These are phyloP conservation scores for Alloteropsis angusta DNA, from an alignment of 202 grass and related monocot species.

Conservation along the genomic window DNA sequence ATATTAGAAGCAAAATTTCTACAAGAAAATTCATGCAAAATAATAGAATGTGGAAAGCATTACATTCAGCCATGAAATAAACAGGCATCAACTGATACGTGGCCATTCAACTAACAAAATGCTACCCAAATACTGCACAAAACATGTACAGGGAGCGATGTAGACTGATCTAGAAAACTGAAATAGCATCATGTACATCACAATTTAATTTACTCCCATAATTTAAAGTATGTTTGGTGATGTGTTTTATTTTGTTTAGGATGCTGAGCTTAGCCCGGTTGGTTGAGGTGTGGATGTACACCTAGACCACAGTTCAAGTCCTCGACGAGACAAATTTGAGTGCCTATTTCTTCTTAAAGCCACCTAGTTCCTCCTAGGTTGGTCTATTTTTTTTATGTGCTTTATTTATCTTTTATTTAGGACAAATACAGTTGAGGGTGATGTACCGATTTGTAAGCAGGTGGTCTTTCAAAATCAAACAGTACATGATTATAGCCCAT, in stretches of 20 bases:
- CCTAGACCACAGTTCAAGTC: too few relatives aligned
- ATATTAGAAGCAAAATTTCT: background rate
- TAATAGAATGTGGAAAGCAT: background rate
- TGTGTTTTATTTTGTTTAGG: background rate
- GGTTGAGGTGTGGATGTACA: too few relatives aligned
- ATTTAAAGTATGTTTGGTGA: background rate
- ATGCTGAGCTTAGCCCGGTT: too few relatives aligned
- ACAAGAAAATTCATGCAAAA: background rate
- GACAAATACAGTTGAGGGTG: background rate
- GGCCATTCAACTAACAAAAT: background rate
- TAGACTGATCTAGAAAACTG: background rate
- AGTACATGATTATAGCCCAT: background rate
- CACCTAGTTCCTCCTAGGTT: too few relatives aligned
- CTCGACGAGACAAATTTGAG: too few relatives aligned
- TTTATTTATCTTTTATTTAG: background rate
- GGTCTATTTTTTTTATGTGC: too few relatives aligned
- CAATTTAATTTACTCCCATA: background rate
- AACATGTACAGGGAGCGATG: background rate
- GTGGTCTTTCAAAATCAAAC: conserved; percentile 1
- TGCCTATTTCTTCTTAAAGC: too few relatives aligned
- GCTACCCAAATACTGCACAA: background rate
- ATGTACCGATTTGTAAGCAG: background rate
- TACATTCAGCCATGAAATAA: background rate
- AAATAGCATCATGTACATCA: background rate
- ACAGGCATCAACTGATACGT: background rate